Evolutionary conservation across 768 basidiomycete genomes (phyloP).

Genomic region (button mushroom (Agaricus bisporus)): DNA sequence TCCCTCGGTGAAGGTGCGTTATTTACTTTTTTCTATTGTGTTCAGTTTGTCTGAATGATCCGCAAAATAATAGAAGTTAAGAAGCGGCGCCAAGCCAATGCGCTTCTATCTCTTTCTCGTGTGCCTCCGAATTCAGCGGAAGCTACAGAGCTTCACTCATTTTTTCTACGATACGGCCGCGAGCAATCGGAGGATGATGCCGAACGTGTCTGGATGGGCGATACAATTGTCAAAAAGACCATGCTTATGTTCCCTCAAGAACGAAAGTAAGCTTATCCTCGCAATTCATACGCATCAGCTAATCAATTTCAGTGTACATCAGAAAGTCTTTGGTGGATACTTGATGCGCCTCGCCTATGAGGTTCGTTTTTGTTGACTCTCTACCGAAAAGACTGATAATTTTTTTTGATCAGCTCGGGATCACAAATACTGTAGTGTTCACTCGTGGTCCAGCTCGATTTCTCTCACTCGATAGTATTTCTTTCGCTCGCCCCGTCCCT

Average conservation of each 20-base stretch:
- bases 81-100: constrained; percentile 44
- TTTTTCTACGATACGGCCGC: constrained; percentile 57
- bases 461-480: constrained; percentile 73
- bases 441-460: constrained; percentile 63
- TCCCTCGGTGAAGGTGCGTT: constrained; percentile 62
- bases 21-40: background rate
- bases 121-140: constrained; percentile 72
- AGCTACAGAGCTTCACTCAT: constrained; percentile 60
- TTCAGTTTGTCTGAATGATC: background rate
- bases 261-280: constrained; percentile 52
- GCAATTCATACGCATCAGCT: background rate
- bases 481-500: constrained; percentile 74
- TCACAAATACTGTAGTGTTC: constrained; percentile 65
- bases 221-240: constrained; percentile 61
- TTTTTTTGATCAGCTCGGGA: constrained; percentile 48
- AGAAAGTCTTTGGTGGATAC: constrained; percentile 78
- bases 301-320: constrained; percentile 50
- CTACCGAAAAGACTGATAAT: background rate
- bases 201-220: constrained; percentile 68
- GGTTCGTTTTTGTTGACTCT: constrained; percentile 25
- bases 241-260: constrained; percentile 85
- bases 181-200: constrained; percentile 13
- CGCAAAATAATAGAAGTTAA: constrained; percentile 44
- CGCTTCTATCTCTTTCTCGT: constrained; percentile 55
- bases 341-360: constrained; percentile 67